These are phyloP conservation scores for Claviceps pusilla DNA, from an alignment of 2,329 filamentous ascomycete species.

Conservation along the genomic window DNA sequence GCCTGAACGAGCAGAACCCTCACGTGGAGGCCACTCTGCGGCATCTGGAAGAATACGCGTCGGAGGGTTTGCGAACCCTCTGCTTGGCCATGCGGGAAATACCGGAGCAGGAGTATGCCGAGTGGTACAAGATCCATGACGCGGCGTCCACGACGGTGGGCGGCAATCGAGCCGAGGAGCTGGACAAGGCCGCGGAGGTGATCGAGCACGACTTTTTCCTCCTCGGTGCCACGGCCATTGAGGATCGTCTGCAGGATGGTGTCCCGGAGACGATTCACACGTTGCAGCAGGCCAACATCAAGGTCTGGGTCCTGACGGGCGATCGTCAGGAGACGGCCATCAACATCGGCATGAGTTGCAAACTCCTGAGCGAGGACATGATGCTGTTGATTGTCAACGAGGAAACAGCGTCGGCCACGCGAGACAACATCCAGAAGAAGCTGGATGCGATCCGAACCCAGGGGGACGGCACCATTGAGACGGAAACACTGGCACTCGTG, in stretches of 20 bases:
- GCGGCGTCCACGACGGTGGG: conserved; percentile 78
- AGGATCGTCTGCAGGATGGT: conserved; percentile 91
- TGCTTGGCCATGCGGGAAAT: conserved; percentile 92
- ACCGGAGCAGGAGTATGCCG: conserved; percentile 71
- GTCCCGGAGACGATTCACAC: conserved; percentile 98
- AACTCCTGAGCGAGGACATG: conserved; percentile 97
- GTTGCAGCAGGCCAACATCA: conserved; percentile 89
- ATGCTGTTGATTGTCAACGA: conserved; percentile 94
- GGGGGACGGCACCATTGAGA: conserved; percentile 58
- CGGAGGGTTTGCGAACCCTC: conserved; percentile 84
- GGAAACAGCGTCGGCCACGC: conserved; percentile 60
- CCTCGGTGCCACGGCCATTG: conserved; percentile 89
- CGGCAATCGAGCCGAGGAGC: conserved; percentile 81
- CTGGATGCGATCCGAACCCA: conserved; percentile 79
- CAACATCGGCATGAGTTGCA: conserved; percentile 99
- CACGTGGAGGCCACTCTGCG: conserved; percentile 80
- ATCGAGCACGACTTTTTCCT: conserved; percentile 87
- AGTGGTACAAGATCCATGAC: conserved; percentile 79
- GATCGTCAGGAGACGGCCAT: conserved; percentile 97
- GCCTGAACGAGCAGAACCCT: conserved; percentile 67
- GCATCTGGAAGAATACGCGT: conserved; percentile 96
- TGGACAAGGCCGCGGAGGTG: conserved; percentile 92
- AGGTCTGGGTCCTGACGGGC: conserved; percentile 95
- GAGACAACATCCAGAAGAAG: conserved; percentile 86
- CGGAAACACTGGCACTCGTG: conserved; percentile 76